Percentiles rank a stretch among this genome's conserved stretches.
phyloP scores from a whole-genome alignment of 2,329 filamentous ascomycete genomes.

The Rasamsonia emersonii region DNA sequence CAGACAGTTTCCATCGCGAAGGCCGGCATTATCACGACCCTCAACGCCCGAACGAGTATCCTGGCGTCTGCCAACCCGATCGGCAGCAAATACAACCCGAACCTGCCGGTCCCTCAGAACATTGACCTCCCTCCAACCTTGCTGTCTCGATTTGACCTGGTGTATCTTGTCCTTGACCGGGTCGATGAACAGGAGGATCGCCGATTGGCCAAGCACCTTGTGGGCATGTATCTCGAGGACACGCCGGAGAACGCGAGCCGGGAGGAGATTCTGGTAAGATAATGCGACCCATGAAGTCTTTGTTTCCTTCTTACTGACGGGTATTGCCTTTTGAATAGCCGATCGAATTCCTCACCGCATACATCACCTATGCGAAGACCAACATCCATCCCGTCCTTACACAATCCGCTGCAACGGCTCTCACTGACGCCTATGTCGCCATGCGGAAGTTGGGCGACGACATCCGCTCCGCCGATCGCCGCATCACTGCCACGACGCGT shows the following conservation, averaged over 20 bases:
- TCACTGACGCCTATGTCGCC: constrained; percentile 80
- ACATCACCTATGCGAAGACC: constrained; percentile 91
- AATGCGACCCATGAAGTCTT: not conserved
- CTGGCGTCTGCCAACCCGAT: constrained; percentile 96
- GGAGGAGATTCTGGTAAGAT: constrained; percentile 69
- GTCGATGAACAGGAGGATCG: constrained; percentile 86
- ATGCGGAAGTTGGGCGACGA: constrained; percentile 92
- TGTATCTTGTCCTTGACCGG: constrained; percentile 91
- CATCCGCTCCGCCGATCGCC: constrained; percentile 79
- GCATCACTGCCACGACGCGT: constrained; percentile 93
- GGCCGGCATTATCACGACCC: constrained; percentile 71
- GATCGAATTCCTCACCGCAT: constrained; percentile 89
- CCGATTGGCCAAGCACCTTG: constrained; percentile 79
- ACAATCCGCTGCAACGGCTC: constrained; percentile 68
- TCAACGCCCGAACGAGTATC: constrained; percentile 93
- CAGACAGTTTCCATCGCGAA: constrained; percentile 72
- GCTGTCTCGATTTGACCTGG: constrained; percentile 89
- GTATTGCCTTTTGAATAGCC: constrained; percentile 49
- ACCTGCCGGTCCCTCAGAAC: constrained; percentile 91
- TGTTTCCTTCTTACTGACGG: constrained; percentile 12
- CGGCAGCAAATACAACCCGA: constrained; percentile 93
- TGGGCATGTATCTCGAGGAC: constrained; percentile 96
- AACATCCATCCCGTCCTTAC: constrained; percentile 78
- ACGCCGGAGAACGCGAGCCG: constrained; percentile 71
- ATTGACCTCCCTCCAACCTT: constrained; percentile 94